phyloP scores from a whole-genome alignment of 768 basidiomycete species.

The Terana coerulea region DNA sequence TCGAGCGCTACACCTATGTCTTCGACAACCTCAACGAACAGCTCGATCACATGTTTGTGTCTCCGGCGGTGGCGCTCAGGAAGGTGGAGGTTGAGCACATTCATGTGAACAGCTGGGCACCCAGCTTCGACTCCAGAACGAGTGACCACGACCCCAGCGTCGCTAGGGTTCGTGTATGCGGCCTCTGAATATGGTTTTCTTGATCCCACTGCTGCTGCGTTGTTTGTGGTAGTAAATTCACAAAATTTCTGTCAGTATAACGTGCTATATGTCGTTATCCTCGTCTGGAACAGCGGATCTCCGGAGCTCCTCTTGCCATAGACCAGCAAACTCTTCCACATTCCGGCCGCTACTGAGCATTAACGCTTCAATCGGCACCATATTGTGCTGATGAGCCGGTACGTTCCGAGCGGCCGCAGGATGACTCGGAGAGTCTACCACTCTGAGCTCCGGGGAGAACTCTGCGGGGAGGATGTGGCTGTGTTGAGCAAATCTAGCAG shows the following conservation, averaged over 20 bases:
- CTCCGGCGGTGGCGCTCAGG: slow-evolving; percentile 33
- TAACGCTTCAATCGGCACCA: slow-evolving; percentile 89
- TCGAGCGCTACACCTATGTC: slow-evolving; percentile 57
- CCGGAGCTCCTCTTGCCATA: slow-evolving; percentile 55
- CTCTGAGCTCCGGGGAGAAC: slow-evolving; percentile 41
- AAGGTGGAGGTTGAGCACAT: slow-evolving; percentile 48
- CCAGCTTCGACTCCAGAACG: slow-evolving; percentile 35
- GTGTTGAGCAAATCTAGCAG: slow-evolving; percentile 41
- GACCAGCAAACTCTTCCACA: slow-evolving; percentile 68
- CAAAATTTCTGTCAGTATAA: too few relatives aligned
- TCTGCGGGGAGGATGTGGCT: slow-evolving; percentile 17
- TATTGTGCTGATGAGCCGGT: slow-evolving; percentile 80
- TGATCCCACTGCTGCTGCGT: too few relatives aligned
- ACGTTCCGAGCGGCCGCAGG: slow-evolving; percentile 63
- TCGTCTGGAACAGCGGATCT: slow-evolving; percentile 7
- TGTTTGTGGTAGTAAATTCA: too few relatives aligned
- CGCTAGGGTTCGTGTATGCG: slow-evolving; percentile 44
- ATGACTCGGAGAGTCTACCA: slow-evolving; percentile 74
- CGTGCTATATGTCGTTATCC: neutral
- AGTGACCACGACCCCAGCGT: slow-evolving; percentile 63
- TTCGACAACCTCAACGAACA: slow-evolving; percentile 56
- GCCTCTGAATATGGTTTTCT: too few relatives aligned
- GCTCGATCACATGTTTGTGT: slow-evolving; percentile 53
- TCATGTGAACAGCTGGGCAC: slow-evolving; percentile 56
- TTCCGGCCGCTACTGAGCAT: slow-evolving; percentile 68